Evolutionary conservation across 148 eudicot genomes (phyloP).

Genomic region (Vaccinium vitisidaea): DNA sequence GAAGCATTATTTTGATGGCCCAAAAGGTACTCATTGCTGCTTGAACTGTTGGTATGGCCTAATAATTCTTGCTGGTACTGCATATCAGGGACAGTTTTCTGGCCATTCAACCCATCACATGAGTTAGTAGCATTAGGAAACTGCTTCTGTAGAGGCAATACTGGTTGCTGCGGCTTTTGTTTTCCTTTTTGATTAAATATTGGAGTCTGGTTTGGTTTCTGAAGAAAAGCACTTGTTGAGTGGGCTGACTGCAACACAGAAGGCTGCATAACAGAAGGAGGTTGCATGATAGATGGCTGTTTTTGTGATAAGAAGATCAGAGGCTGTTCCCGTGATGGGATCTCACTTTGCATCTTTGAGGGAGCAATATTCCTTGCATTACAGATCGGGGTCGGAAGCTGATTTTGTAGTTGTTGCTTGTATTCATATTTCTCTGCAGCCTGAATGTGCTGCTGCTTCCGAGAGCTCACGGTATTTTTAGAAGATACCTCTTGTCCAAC

Average conservation of each 20-base stretch:
- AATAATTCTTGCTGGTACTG: constrained; percentile 44
- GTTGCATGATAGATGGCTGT: constrained; percentile 45
- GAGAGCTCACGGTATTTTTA: constrained; percentile 47
- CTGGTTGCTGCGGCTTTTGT: constrained; percentile 24
- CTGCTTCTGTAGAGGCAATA: constrained; percentile 35
- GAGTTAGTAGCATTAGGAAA: constrained; percentile 42
- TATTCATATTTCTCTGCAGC: constrained; percentile 23
- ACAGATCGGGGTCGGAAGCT: constrained; percentile 52
- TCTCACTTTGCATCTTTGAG: constrained; percentile 47
- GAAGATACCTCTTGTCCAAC: constrained; percentile 60
- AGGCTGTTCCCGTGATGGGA: constrained; percentile 3
- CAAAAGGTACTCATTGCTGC: constrained; percentile 54
- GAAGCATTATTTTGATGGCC: constrained; percentile 48
- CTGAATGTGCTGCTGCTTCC: constrained; percentile 59
- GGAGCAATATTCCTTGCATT: constrained; percentile 46
- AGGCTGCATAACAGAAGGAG: constrained; percentile 42
- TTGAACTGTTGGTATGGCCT: constrained; percentile 40
- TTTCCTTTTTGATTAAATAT: constrained; percentile 49
- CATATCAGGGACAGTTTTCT: constrained; percentile 54
- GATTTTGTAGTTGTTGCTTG: constrained; percentile 16
- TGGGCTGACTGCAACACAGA: constrained; percentile 58
- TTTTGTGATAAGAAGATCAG: constrained; percentile 18
- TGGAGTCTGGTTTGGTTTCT: constrained; percentile 54
- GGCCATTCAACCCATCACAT: constrained; percentile 47
- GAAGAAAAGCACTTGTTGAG: constrained; percentile 48